Conservation (phyloP, 2,329 filamentous ascomycete species). For the Rutstroemia sp. region DNA sequence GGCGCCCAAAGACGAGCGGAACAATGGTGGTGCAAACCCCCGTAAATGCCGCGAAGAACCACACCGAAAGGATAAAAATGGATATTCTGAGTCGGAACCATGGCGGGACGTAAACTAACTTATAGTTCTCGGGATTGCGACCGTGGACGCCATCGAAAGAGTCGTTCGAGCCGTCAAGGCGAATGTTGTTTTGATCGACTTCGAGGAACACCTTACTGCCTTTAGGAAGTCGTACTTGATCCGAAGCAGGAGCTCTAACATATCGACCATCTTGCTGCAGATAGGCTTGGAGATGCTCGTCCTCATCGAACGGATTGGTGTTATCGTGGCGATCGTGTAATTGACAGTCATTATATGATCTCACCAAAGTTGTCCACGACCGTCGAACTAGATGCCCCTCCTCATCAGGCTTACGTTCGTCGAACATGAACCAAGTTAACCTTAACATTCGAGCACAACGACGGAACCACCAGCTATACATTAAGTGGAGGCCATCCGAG, state of each 20-base stretch:
- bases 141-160: conserved; percentile 50
- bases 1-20: conserved; percentile 77
- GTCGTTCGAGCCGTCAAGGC: conserved; percentile 51
- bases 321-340: conserved; percentile 34
- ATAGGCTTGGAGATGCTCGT: conserved; percentile 34
- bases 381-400: conserved; percentile 61
- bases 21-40: conserved; percentile 81
- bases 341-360: conserved; percentile 20
- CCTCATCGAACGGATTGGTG: conserved; percentile 34
- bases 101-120: conserved; percentile 73
- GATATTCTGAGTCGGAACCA: conserved; percentile 74
- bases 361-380: conserved; percentile 51
- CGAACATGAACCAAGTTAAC: conserved; percentile 89
- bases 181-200: conserved; percentile 59
- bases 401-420: conserved; percentile 72
- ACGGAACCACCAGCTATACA: conserved; percentile 97
- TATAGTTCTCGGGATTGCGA: conserved; percentile 39
- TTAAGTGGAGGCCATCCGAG: conserved; percentile 70
- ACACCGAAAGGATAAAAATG: conserved; percentile 82
- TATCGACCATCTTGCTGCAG: conserved; percentile 62
- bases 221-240: conserved; percentile 90
- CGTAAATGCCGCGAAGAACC: conserved; percentile 84
- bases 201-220: conserved; percentile 73
- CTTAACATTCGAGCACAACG: conserved; percentile 73
- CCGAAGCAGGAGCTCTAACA: conserved; percentile 87